These are phyloP conservation scores for Cyberlindnera meyerae DNA, from an alignment of 805 yeast species.

Conservation along the genomic window DNA sequence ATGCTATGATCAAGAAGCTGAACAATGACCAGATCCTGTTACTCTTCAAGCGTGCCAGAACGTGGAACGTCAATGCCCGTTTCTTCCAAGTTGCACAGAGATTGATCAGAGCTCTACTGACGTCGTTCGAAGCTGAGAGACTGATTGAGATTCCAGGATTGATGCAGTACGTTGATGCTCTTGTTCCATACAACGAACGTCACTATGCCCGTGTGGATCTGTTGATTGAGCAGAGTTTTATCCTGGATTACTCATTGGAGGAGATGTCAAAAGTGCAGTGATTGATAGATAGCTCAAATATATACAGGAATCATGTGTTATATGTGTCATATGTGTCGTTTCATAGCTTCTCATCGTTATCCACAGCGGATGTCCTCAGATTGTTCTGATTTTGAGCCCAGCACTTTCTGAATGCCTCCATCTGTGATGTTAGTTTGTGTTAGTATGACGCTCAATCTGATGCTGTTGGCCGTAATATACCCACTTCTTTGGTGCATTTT, in stretches of 20 bases:
- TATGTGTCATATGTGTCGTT: too few relatives aligned
- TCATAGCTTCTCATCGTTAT: constrained; percentile 19
- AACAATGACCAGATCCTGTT: constrained; percentile 53
- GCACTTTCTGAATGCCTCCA: constrained; percentile 38
- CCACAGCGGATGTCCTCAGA: constrained; percentile 33
- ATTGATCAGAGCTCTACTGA: constrained; percentile 60
- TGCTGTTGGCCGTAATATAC: too few relatives aligned
- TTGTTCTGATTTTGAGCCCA: constrained; percentile 38
- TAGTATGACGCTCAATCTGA: too few relatives aligned
- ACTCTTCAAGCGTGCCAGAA: constrained; percentile 73
- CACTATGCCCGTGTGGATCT: constrained; percentile 76
- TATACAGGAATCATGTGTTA: too few relatives aligned
- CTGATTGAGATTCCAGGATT: constrained; percentile 64
- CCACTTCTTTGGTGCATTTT: constrained; percentile 58
- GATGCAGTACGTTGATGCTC: constrained; percentile 61
- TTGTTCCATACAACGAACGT: constrained; percentile 84
- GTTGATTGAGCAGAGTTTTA: constrained; percentile 77
- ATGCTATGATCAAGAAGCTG: constrained; percentile 53
- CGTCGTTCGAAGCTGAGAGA: constrained; percentile 47
- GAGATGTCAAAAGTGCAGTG: constrained; percentile 52
- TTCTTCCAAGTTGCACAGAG: constrained; percentile 79
- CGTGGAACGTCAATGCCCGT: constrained; percentile 90
- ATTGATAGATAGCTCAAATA: too few relatives aligned
- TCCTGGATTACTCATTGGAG: constrained; percentile 77
- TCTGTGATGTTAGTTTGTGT: too few relatives aligned